Evolutionary conservation across 305 asterid species (phyloP), one percentile per base, ranked within the genome.

Genomic region (Fraxinus angustifolia): DNA sequence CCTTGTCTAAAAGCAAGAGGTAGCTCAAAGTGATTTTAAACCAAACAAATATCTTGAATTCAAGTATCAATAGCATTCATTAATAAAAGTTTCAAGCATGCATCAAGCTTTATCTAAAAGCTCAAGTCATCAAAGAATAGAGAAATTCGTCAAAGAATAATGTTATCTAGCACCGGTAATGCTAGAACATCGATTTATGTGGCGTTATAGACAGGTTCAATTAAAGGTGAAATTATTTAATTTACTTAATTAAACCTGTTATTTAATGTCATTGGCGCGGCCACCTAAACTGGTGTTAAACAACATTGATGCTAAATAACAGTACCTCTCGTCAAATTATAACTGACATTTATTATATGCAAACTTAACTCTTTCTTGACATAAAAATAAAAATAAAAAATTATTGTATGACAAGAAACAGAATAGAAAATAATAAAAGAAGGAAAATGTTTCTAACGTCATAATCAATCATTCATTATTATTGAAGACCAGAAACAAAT

Each of bases 401-500:
- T 3, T 3, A 48, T 14, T 48, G 7, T 48, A 48, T 14, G 58
- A 48, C 58, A 19, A 48, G 19, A 12, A 48, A 48, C 58, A 48
- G 2, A 21, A 2, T 60, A 60, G 31, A 21, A 58, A 60, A 60
- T 26, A 10, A 2, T 7, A 23, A 19, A 0, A 23, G 72, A 0
- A 23, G n/a, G n/a, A 21, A 23, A 10, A 67, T 10, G 35, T 3
- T 28, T 23, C 73, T 10, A 11, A 28, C 16, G 4, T 3, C 3
- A 26, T 0, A 11, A 67, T 19, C 26, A 60, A 2, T 60, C 71
- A 21, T 60, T 60, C 17, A 28, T 38, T 73, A 33, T 16, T 21
- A 28, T 80, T 56, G 76, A 33, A 84, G 62, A 77, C 78, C 87
- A 84, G 56, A 80, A 62, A 33, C 14, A n/a, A 42, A 62, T 19